Percentiles rank a stretch among this genome's conserved stretches.
These are phyloP conservation scores for Polygonum aviculare DNA, from an alignment of 148 eudicot species.

Conservation along the genomic window DNA sequence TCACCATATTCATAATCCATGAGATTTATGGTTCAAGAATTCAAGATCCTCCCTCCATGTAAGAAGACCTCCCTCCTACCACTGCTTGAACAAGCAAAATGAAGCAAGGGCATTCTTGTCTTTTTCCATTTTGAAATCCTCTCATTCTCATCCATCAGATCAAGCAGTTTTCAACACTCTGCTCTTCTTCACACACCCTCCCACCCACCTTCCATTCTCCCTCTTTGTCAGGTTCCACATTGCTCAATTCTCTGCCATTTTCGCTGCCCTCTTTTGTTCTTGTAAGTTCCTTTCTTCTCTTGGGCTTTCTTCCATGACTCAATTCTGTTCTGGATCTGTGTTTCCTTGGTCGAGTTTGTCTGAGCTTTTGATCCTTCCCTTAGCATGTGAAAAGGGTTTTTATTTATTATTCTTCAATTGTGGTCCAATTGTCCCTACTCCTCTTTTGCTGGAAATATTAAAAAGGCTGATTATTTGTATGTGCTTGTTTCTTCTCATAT, in stretches of 20 bases:
- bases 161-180: conserved; percentile 6
- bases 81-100: not conserved
- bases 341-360: no score
- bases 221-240: conserved; percentile 2
- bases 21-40: no score
- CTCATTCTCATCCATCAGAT: not conserved
- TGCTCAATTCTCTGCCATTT: not conserved
- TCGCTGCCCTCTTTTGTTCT: not conserved
- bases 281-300: not conserved
- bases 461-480: not conserved
- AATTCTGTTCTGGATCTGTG: not conserved
- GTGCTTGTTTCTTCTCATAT: not conserved
- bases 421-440: conserved; percentile 11
- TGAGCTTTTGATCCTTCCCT: not conserved
- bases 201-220: conserved; percentile 6
- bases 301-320: not conserved
- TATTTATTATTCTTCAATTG: not conserved
- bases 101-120: conserved; percentile 1
- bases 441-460: not conserved
- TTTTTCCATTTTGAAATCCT: not conserved
- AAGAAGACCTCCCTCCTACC: conserved; percentile 9
- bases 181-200: not conserved
- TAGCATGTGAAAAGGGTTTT: not conserved
- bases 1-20: not conserved
- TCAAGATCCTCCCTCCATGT: conserved; percentile 1